phyloP scores from a whole-genome alignment of 2,329 filamentous ascomycete genomes.

The Colletotrichum sp. region DNA sequence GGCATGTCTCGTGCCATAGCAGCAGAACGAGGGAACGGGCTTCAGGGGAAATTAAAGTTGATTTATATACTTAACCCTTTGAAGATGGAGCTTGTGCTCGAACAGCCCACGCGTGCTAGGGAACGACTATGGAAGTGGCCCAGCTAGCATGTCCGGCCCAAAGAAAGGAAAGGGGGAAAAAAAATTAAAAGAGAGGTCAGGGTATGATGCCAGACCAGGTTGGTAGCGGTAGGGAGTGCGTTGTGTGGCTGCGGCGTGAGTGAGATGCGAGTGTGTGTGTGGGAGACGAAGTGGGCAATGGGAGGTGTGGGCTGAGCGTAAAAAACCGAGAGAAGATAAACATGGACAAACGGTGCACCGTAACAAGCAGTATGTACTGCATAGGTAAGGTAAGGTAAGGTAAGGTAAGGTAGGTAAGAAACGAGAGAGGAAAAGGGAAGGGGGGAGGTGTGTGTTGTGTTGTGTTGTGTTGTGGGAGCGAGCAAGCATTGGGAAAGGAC shows the following conservation, averaged over 20 bases:
- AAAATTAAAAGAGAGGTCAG: constrained; percentile 1
- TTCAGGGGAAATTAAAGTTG: constrained; percentile 39
- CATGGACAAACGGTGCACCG: not conserved
- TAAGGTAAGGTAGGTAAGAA: not conserved
- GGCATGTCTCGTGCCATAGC: constrained; percentile 49
- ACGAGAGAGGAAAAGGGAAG: not conserved
- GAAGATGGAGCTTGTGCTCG: constrained; percentile 25
- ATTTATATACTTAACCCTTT: constrained; percentile 40
- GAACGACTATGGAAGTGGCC: not conserved
- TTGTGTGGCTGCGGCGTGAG: constrained; percentile 2
- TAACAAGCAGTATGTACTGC: not conserved
- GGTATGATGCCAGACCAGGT: constrained; percentile 10
- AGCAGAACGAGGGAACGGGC: constrained; percentile 34
- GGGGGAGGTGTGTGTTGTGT: not conserved
- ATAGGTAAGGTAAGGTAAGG: too few relatives aligned
- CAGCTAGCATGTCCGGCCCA: constrained; percentile 3
- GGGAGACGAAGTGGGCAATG: not conserved
- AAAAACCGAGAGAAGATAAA: not conserved
- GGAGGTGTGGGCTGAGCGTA: not conserved
- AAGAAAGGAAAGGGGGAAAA: not conserved
- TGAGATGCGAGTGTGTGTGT: not conserved
- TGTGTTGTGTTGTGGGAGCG: not conserved
- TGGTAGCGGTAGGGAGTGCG: not conserved
- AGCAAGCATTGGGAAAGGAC: not conserved
- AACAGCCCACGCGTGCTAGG: constrained; percentile 8